A percentile compares a stretch with the other conserved stretches of the same genome.
Conservation (phyloP, 306 rosid species). For the Prunus padus region DNA sequence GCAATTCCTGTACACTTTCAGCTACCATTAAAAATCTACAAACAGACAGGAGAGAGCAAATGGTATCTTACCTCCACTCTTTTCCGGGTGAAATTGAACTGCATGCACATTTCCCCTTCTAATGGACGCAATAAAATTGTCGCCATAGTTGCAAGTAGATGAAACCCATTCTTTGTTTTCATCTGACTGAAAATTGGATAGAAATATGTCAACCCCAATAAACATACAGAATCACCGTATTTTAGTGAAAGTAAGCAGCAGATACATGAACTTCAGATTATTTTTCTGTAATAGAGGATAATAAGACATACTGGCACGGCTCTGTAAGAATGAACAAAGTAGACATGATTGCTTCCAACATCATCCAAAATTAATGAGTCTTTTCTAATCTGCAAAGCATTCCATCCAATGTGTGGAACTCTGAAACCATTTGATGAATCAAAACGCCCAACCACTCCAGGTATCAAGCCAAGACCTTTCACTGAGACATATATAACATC, state of each 20-base stretch:
- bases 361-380: constrained; percentile 86
- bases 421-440: constrained; percentile 85
- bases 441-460: constrained; percentile 89
- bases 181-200: constrained; percentile 57
- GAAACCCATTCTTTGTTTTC: constrained; percentile 86
- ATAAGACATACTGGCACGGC: constrained; percentile 68
- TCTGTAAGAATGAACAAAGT: constrained; percentile 93
- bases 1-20: constrained; percentile 10
- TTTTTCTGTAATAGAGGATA: constrained; percentile 11
- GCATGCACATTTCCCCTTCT: constrained; percentile 93
- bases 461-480: constrained; percentile 90
- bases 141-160: constrained; percentile 89
- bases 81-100: constrained; percentile 98
- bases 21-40: not conserved
- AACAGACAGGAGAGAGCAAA: constrained; percentile 15
- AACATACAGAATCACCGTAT: constrained; percentile 15
- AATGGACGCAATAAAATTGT: constrained; percentile 79
- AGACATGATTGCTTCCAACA: constrained; percentile 74
- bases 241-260: constrained; percentile 7
- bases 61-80: constrained; percentile 84
- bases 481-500: constrained; percentile 51
- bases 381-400: constrained; percentile 60
- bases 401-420: constrained; percentile 99
- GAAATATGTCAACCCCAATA: constrained; percentile 12
- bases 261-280: not conserved